Conservation (phyloP, 495 filamentous ascomycete species). For the Penicillium diatomitis region DNA sequence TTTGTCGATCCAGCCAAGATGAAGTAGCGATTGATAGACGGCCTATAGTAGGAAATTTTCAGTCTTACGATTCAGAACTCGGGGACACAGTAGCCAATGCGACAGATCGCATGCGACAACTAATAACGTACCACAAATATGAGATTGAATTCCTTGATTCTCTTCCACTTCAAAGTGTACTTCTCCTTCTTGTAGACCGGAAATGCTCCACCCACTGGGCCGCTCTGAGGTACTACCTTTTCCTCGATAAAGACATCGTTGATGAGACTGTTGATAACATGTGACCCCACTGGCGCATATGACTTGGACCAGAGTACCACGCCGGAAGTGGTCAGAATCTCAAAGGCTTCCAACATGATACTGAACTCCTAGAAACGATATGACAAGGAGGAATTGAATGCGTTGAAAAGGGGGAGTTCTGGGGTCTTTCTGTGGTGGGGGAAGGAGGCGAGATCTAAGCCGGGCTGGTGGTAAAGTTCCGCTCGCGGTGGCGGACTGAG, state of each 20-base stretch:
- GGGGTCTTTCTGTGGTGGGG: constrained; percentile 1
- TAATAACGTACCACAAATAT: constrained; percentile 77
- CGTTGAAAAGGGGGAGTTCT: constrained; percentile 1
- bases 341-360: constrained; percentile 86
- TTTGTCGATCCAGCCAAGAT: constrained; percentile 94
- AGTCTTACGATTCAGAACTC: constrained; percentile 10
- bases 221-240: constrained; percentile 51
- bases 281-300: constrained; percentile 68
- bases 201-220: constrained; percentile 11
- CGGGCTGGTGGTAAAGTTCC: constrained; percentile 5
- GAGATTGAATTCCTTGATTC: constrained; percentile 79
- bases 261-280: constrained; percentile 89
- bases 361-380: background rate
- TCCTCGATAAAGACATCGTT: constrained; percentile 96
- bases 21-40: constrained; percentile 90
- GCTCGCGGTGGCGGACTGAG: constrained; percentile 31
- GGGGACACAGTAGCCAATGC: constrained; percentile 2
- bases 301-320: constrained; percentile 94
- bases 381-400: background rate
- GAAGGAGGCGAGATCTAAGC: background rate
- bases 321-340: constrained; percentile 90
- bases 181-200: constrained; percentile 82
- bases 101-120: constrained; percentile 4
- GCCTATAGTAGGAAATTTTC: constrained; percentile 48
- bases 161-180: constrained; percentile 91